phyloP scores from a whole-genome alignment of 768 basidiomycete species.

The Suillus decipiens region DNA sequence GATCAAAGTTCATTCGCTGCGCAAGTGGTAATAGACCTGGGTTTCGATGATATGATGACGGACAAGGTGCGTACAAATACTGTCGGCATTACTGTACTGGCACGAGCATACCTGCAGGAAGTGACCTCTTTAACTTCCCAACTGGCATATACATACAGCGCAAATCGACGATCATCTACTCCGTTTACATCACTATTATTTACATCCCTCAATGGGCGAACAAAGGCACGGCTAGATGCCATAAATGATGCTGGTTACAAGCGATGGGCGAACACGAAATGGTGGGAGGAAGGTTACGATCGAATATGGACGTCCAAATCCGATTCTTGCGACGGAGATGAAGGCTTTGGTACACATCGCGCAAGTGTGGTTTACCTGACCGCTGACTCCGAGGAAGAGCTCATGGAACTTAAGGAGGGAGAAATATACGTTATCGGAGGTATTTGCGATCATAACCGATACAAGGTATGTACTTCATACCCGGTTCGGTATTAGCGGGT shows the following conservation, averaged over 20 bases:
- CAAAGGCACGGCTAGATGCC: constrained; percentile 62
- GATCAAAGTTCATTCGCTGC: constrained; percentile 50
- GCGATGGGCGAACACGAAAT: constrained; percentile 82
- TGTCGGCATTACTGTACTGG: constrained; percentile 12
- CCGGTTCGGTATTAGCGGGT: background rate
- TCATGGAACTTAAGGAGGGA: constrained; percentile 77
- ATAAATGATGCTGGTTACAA: constrained; percentile 67
- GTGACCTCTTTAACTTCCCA: constrained; percentile 88
- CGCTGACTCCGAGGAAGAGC: constrained; percentile 87
- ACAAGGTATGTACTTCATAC: constrained; percentile 62
- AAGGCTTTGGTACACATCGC: constrained; percentile 31
- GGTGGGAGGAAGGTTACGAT: constrained; percentile 80
- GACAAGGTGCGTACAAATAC: constrained; percentile 65
- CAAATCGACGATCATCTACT: constrained; percentile 70
- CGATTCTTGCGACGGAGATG: constrained; percentile 3
- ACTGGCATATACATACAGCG: constrained; percentile 87
- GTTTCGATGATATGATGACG: constrained; percentile 91
- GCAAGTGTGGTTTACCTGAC: constrained; percentile 85
- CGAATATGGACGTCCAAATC: constrained; percentile 53
- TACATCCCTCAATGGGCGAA: constrained; percentile 78
- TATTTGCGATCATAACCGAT: constrained; percentile 93
- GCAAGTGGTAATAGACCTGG: constrained; percentile 80
- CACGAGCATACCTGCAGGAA: constrained; percentile 57
- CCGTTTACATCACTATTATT: constrained; percentile 77
- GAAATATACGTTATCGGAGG: constrained; percentile 96